Evolutionary conservation across 1,284 basidiomycete species (phyloP).

Genomic region (Rhodofomes roseus): DNA sequence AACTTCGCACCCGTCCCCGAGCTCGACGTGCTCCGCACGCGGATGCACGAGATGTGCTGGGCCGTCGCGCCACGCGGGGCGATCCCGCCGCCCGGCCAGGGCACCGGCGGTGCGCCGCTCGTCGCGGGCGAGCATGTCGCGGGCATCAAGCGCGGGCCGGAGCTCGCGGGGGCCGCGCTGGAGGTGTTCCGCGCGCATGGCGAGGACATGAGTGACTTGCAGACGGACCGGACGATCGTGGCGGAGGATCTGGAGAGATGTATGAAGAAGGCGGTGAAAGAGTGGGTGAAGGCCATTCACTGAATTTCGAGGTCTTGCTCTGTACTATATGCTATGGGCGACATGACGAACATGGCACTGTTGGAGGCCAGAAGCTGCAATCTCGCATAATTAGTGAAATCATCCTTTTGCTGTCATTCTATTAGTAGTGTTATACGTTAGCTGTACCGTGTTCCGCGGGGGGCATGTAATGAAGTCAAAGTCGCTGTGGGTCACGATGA

Average conservation of each 20-base stretch:
- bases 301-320: background rate
- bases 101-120: background rate
- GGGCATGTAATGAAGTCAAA: no score
- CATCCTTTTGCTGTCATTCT: no score
- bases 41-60: conserved; percentile 8
- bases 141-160: conserved; percentile 4
- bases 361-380: no score
- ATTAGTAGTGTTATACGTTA: no score
- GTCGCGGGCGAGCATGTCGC: background rate
- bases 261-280: conserved; percentile 9
- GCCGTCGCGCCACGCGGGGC: background rate
- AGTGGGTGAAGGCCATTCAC: conserved; percentile 6
- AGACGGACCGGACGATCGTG: conserved; percentile 2
- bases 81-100: background rate
- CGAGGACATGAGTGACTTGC: conserved; percentile 7
- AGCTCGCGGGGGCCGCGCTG: conserved; percentile 6
- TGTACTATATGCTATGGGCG: no score
- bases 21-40: conserved; percentile 4
- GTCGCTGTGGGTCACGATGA: no score
- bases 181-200: conserved; percentile 4
- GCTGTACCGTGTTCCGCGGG: no score
- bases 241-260: conserved; percentile 9
- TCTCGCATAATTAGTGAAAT: no score
- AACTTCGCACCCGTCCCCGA: background rate
- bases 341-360: no score